Percentiles rank a stretch among this genome's conserved stretches.
Evolutionary conservation across 192 early-diverging fungal genomes (phyloP).

Genomic region (Geosiphon pyriformis): DNA sequence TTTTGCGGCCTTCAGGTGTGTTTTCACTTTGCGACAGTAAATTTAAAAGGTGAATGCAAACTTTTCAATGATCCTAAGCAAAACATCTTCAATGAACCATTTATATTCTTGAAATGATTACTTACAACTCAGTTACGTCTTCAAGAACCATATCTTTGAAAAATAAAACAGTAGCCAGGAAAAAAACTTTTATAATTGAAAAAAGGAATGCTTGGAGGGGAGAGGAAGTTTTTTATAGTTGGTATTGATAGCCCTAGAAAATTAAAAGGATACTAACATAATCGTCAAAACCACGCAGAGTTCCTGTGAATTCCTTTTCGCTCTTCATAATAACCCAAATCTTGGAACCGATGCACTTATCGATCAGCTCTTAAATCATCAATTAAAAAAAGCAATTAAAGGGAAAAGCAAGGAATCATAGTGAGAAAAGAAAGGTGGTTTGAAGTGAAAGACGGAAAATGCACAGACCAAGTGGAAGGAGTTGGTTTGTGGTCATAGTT

Average conservation of each 20-base stretch:
- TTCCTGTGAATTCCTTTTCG: constrained; percentile 96
- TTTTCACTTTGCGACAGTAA: constrained; percentile 54
- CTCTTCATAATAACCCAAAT: constrained; percentile 98
- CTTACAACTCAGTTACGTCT: constrained; percentile 92
- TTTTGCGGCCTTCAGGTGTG: constrained; percentile 68
- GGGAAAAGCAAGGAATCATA: neutral
- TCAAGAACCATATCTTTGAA: constrained; percentile 95
- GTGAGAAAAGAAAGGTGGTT: neutral
- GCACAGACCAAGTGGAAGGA: constrained; percentile 7
- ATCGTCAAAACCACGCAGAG: constrained; percentile 96
- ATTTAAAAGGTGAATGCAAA: no score
- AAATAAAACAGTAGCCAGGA: no score
- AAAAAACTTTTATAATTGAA: no score
- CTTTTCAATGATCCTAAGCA: no score
- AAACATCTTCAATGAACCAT: no score
- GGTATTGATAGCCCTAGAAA: no score
- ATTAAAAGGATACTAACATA: constrained; percentile 70
- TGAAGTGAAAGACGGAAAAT: neutral
- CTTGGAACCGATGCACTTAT: constrained; percentile 94
- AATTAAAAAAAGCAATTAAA: no score
- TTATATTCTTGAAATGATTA: no score
- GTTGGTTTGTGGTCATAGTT: neutral
- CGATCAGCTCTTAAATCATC: constrained; percentile 98
- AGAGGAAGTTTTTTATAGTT: no score
- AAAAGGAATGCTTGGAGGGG: no score